Conservation (phyloP, 176 grass and related monocot genomes). For the Chloris gayana region DNA sequence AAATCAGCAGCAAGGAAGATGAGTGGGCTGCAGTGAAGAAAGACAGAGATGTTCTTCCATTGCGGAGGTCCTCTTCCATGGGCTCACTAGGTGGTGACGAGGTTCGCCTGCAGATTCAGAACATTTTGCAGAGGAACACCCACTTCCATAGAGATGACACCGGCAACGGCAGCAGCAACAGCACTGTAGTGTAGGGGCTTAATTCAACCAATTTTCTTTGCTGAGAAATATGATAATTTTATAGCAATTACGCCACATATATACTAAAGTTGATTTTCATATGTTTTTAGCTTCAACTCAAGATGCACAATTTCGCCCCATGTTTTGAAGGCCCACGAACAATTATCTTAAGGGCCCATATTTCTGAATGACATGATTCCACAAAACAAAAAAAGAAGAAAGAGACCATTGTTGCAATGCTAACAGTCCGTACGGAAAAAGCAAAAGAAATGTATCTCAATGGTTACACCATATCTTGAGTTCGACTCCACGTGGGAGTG, state of each 20-base stretch:
- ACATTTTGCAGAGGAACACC: slow-evolving; percentile 47
- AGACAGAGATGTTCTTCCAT: slow-evolving; percentile 31
- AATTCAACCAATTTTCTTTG: slow-evolving; percentile 16
- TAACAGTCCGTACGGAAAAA: too few relatives aligned
- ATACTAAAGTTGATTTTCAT: neutral
- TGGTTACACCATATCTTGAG: too few relatives aligned
- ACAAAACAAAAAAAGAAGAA: too few relatives aligned
- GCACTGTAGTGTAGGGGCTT: slow-evolving; percentile 2
- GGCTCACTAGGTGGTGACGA: slow-evolving; percentile 38
- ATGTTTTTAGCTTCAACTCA: too few relatives aligned
- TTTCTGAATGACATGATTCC: too few relatives aligned
- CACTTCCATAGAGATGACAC: slow-evolving; percentile 33
- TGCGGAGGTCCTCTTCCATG: slow-evolving; percentile 68
- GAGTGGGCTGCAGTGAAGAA: slow-evolving; percentile 43
- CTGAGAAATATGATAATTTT: neutral
- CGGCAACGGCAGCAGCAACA: slow-evolving; percentile 23
- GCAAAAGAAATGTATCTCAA: too few relatives aligned
- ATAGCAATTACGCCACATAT: neutral
- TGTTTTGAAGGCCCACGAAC: too few relatives aligned
- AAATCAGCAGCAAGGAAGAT: slow-evolving; percentile 46
- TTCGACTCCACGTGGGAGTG: too few relatives aligned
- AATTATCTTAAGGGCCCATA: too few relatives aligned
- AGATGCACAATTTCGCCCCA: too few relatives aligned
- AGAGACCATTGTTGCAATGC: too few relatives aligned
- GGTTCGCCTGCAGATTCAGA: slow-evolving; percentile 52